Evolutionary conservation across 73 alveolate species (phyloP).

Genomic region (Paramecium pentaurelia): DNA sequence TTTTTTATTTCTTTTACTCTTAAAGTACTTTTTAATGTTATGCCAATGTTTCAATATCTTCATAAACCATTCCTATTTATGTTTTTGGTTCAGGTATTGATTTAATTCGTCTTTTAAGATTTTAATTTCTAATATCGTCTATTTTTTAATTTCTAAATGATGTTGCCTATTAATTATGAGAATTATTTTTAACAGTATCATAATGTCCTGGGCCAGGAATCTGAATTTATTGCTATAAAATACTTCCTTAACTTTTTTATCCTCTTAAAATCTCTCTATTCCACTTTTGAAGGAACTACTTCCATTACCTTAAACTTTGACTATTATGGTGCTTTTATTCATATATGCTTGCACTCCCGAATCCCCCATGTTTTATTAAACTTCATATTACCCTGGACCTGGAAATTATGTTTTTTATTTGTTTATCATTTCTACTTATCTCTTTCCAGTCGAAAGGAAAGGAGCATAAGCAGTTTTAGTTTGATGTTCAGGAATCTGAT

Average conservation of each 20-base stretch:
- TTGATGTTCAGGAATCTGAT: not conserved
- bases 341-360: constrained; percentile 22
- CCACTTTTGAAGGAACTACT: constrained; percentile 37
- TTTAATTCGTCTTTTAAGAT: not conserved
- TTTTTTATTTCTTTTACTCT: not conserved
- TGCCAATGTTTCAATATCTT: constrained; percentile 23
- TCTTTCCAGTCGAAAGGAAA: not conserved
- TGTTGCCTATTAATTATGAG: not conserved
- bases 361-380: not conserved
- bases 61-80: not conserved
- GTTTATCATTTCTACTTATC: not conserved
- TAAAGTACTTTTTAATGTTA: not conserved
- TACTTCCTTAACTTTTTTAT: not conserved
- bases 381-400: constrained; percentile 46
- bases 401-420: not conserved
- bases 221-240: not conserved
- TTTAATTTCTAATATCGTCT: constrained; percentile 7
- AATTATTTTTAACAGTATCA: not conserved
- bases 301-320: constrained; percentile 44
- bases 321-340: constrained; percentile 29
- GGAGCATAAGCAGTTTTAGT: constrained; percentile 25
- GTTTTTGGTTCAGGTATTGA: not conserved
- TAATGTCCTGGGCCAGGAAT: constrained; percentile 42
- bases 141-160: not conserved
- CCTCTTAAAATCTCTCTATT: constrained; percentile 2